These are phyloP conservation scores for Suillus bovinus DNA, from an alignment of 768 basidiomycete genomes.

Conservation along the genomic window DNA sequence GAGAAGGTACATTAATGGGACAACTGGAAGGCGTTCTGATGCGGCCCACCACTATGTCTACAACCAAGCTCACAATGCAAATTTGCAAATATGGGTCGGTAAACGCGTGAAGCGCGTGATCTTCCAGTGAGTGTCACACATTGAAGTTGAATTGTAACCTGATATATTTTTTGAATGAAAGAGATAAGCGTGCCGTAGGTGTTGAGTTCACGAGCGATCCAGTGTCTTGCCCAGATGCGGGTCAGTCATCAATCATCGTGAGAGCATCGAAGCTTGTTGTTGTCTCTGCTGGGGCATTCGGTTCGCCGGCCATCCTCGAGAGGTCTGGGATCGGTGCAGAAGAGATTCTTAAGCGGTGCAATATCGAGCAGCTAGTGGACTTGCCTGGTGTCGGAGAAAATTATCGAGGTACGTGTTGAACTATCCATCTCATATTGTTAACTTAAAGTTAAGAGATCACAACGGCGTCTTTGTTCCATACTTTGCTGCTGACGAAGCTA, in stretches of 20 bases:
- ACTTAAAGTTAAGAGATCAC: constrained; percentile 27
- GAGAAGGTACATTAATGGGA: constrained; percentile 52
- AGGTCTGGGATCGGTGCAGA: constrained; percentile 46
- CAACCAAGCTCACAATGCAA: constrained; percentile 28
- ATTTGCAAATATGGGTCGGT: constrained; percentile 33
- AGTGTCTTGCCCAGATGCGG: constrained; percentile 19
- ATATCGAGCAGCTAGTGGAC: constrained; percentile 34
- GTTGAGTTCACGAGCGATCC: constrained; percentile 36
- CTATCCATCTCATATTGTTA: too few species aligned
- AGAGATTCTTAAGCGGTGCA: constrained; percentile 27
- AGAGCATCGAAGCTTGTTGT: constrained; percentile 38
- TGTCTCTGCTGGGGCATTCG: constrained; percentile 40
- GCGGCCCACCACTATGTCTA: constrained; percentile 40
- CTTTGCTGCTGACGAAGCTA: constrained; percentile 41
- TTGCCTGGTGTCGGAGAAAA: constrained; percentile 46
- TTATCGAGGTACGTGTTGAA: constrained; percentile 33
- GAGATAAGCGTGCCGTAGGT: constrained; percentile 38
- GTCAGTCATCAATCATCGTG: constrained; percentile 16
- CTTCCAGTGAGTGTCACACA: constrained; percentile 31
- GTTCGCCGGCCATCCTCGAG: constrained; percentile 53
- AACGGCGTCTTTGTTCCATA: constrained; percentile 30
- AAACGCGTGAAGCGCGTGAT: constrained; percentile 36
- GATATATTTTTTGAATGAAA: constrained; percentile 10
- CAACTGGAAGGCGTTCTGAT: constrained; percentile 36
- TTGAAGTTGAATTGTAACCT: background rate